These are phyloP conservation scores for Whalleya microplaca DNA, from an alignment of 2,329 filamentous ascomycete genomes.

Conservation along the genomic window DNA sequence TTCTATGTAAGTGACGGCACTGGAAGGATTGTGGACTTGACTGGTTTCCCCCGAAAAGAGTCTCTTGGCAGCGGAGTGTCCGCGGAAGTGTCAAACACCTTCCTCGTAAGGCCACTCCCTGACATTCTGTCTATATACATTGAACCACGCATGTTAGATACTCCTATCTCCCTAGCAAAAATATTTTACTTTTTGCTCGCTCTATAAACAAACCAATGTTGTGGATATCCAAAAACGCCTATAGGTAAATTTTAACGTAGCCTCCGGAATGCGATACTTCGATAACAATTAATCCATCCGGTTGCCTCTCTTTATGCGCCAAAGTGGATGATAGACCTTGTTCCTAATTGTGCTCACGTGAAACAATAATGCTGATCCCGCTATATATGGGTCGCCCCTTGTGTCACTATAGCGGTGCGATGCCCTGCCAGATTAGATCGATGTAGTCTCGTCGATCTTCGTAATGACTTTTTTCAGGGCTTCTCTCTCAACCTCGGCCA, in stretches of 20 bases:
- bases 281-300: slow-evolving; percentile 13
- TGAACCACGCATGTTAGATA: slow-evolving; percentile 9
- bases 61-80: background rate
- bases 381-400: background rate
- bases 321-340: slow-evolving; percentile 18
- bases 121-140: slow-evolving; percentile 2
- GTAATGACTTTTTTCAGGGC: slow-evolving; percentile 61
- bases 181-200: slow-evolving; percentile 5
- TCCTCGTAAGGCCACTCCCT: slow-evolving; percentile 8
- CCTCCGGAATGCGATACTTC: slow-evolving; percentile 18
- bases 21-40: background rate
- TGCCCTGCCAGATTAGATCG: slow-evolving; percentile 20
- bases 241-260: slow-evolving; percentile 11
- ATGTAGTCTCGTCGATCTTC: slow-evolving; percentile 52
- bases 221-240: slow-evolving; percentile 17
- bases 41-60: background rate
- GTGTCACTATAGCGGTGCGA: background rate
- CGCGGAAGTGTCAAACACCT: slow-evolving; percentile 2
- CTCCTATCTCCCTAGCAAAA: slow-evolving; percentile 1
- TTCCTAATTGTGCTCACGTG: slow-evolving; percentile 15
- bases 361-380: slow-evolving; percentile 15
- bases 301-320: slow-evolving; percentile 22
- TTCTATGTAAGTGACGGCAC: background rate
- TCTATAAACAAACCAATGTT: slow-evolving; percentile 20
- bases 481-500: slow-evolving; percentile 63